These are phyloP conservation scores for Croton setiger DNA, from an alignment of 441 rosid species.

Conservation along the genomic window DNA sequence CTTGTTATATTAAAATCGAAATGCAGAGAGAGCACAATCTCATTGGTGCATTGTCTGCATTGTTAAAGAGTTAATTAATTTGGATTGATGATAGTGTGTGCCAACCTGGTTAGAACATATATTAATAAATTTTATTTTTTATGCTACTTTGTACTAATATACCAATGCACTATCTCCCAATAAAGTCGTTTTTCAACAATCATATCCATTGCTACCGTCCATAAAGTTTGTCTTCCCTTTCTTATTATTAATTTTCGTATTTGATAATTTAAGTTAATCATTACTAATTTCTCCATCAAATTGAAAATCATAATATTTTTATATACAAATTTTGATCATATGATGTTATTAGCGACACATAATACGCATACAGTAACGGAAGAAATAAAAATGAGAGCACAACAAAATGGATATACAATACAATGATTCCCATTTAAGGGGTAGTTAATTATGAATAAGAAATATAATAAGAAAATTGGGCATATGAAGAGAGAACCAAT, in stretches of 20 bases:
- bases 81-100: conserved; percentile 11
- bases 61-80: not conserved
- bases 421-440: too few relatives aligned
- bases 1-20: not conserved
- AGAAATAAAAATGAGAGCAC: too few relatives aligned
- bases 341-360: too few relatives aligned
- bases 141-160: not conserved
- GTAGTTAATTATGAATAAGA: too few relatives aligned
- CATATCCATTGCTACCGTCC: conserved; percentile 23
- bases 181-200: not conserved
- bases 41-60: conserved; percentile 1
- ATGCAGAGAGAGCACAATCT: not conserved
- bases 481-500: too few relatives aligned
- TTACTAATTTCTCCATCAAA: not conserved
- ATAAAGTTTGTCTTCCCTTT: conserved; percentile 29
- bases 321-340: too few relatives aligned
- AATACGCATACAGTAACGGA: too few relatives aligned
- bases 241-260: conserved; percentile 8
- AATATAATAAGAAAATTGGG: too few relatives aligned
- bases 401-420: too few relatives aligned
- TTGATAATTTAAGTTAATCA: conserved; percentile 7
- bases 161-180: not conserved
- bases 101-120: conserved; percentile 13
- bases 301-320: too few relatives aligned
- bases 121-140: too few relatives aligned